Conservation (phyloP, 2,329 filamentous ascomycete genomes). For the Fusarium lateritium region DNA sequence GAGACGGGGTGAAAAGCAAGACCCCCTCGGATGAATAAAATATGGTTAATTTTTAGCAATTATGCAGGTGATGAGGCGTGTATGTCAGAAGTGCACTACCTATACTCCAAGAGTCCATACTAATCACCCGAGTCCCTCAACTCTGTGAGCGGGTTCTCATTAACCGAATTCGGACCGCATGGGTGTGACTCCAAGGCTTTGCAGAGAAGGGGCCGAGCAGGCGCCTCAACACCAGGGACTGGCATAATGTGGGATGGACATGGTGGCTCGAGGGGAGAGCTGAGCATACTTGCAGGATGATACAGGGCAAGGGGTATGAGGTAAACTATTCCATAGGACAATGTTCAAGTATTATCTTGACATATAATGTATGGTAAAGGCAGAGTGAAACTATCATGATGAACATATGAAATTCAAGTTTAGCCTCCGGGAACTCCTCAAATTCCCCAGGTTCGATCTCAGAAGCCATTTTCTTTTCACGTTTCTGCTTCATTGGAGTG, state of each 20-base stretch:
- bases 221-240: conserved; percentile 23
- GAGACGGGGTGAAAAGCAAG: not conserved
- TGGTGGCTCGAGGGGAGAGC: not conserved
- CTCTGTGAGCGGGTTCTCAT: conserved; percentile 1
- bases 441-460: too few relatives aligned
- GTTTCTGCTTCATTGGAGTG: not conserved
- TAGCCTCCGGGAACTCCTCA: not conserved
- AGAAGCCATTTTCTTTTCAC: not conserved
- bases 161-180: conserved; percentile 5
- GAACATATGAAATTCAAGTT: not conserved
- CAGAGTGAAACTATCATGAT: not conserved
- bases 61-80: not conserved
- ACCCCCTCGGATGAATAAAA: not conserved
- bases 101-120: not conserved
- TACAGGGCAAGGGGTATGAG: conserved; percentile 1
- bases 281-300: not conserved
- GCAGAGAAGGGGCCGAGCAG: conserved; percentile 7
- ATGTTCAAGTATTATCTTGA: not conserved
- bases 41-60: not conserved
- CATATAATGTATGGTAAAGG: not conserved
- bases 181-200: conserved; percentile 12
- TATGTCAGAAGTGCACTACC: not conserved
- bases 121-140: not conserved
- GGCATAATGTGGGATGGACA: not conserved
- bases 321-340: not conserved